phyloP scores from a whole-genome alignment of 805 yeast species.

The Brettanomyces naardenensis region DNA sequence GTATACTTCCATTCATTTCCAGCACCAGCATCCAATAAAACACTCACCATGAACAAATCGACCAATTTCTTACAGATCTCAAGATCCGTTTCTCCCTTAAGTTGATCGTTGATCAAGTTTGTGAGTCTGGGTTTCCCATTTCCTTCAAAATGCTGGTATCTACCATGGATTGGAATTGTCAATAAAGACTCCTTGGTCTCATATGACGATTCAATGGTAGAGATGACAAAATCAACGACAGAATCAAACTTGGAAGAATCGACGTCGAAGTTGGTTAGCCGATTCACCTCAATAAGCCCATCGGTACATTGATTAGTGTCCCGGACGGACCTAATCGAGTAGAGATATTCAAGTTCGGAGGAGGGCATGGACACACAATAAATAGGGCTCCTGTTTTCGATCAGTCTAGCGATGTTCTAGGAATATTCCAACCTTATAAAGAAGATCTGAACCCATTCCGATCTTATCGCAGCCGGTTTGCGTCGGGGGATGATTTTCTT shows the following conservation, averaged over 20 bases:
- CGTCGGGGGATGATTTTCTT: too few species aligned
- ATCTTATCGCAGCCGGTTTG: too few species aligned
- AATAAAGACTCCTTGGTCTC: slow-evolving; percentile 30
- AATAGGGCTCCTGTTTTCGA: too few species aligned
- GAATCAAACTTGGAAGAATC: slow-evolving; percentile 32
- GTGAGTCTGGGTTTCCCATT: slow-evolving; percentile 39
- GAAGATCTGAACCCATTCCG: too few species aligned
- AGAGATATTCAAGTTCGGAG: slow-evolving; percentile 25
- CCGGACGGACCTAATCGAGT: slow-evolving; percentile 48
- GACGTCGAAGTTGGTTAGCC: slow-evolving; percentile 37
- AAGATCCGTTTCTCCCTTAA: slow-evolving; percentile 24
- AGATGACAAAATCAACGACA: slow-evolving; percentile 38
- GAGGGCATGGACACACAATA: too few species aligned
- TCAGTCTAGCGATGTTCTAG: too few species aligned
- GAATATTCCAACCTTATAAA: too few species aligned
- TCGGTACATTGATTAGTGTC: slow-evolving; percentile 40
- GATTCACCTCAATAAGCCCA: slow-evolving; percentile 28
- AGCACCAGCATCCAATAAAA: slow-evolving; percentile 61
- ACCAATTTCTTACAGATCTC: slow-evolving; percentile 48
- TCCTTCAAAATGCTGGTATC: slow-evolving; percentile 59
- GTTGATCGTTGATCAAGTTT: slow-evolving; percentile 27
- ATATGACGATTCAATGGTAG: slow-evolving; percentile 38
- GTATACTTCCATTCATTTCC: slow-evolving; percentile 48
- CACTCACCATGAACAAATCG: slow-evolving; percentile 54
- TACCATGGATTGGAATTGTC: slow-evolving; percentile 56